Base-by-base conservation (phyloP, 345 rosid genomes). In the Gossypium turneri region DNA sequence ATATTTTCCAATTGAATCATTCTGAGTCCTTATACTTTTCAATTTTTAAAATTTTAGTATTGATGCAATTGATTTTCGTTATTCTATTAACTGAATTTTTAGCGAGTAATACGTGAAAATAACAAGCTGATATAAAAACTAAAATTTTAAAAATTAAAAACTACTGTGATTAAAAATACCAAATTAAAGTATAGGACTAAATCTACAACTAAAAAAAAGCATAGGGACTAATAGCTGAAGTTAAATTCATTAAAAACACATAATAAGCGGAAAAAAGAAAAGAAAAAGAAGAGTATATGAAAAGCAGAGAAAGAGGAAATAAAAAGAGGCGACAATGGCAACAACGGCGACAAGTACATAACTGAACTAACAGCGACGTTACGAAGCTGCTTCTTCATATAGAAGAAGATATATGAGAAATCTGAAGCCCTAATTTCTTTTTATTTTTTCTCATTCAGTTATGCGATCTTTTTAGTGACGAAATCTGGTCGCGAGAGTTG, bases 331-430 rank as follows among this genome's bases (percentile, higher is more conserved):
- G 50, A 27, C 34, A 59, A 47, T 8, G 67, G 73, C 60, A 50
- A 59, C 59, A 60, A 45, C 25, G 73, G 67, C 59, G 63, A 55
- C 51, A 58, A 67, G 17, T 45, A 2, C 63, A 67, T 25, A 53
- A 25, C 73, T 10, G 67, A 19, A 29, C 16, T 50, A 68, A 52
- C 51, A 67, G 60, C 74, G 79, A 68, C 78, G 62, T 47, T 19
- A 56, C 45, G 27, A 43, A 27, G 25, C 48, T 12, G 57, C 70
- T 51, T n/a, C 41, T 17, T 24, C 7, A 34, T 20, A n/a, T 13
- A 10, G 22, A 22, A 34, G 41, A 34, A 34, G 12, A 3, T 48
- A 10, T 22, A 56, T 75, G 78, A 75, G 27, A 45, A 57, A 55
- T 44, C 19, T 41, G 3, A 57, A 67, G 11, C 73, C 48, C 66